Evolutionary conservation across 2,329 filamentous ascomycete genomes (phyloP), one percentile per base, ranked within the genome.

Genomic region (Alternaria alternata): DNA sequence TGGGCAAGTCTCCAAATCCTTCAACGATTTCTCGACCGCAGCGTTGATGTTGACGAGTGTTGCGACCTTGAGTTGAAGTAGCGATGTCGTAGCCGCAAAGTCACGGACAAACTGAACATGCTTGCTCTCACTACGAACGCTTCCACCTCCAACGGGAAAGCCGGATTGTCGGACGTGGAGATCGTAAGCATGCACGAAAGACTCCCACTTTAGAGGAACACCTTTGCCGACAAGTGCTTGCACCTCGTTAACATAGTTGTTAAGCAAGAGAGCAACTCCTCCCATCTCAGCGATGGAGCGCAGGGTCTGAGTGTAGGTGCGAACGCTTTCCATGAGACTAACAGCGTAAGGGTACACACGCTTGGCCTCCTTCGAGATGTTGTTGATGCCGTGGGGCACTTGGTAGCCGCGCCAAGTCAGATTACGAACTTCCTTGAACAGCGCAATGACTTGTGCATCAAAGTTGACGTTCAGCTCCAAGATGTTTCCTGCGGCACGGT

Each of bases 391-490:
- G 78, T 99, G 95, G 8, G 96, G 96, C 24, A 99, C 92, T 57
- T 92, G 90, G 77, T 93, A 99, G 67, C 93, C 95, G 63, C 97
- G 89, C 94, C 95, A 99, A 12, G 93, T 89, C 43, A 99, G 83
- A 74, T 99, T 99, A 41, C 96, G 89, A 26, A 96, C 96, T 82
- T 99, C 95, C 76, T 99, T 99, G 85, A 99, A 99, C 9, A 99
- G 83, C 0, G 94, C 94, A 75, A 99, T 99, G 57, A 98, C 92
- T 76, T 99, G 95, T 12, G 92, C 89, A 75, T 99, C 94, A 71
- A 99, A 99, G 80, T 98, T 99, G 76, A 99, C 94, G 12, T 87
- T 87, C 26, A 99, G 85, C 78, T 98, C 94, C 32, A 98, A 83
- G 14, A 89, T 87, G 72, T 97, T 95, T 60, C 94, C 94, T 14